Base-by-base conservation (phyloP, 2,329 filamentous ascomycete genomes). In the Pyricularia grisea region DNA sequence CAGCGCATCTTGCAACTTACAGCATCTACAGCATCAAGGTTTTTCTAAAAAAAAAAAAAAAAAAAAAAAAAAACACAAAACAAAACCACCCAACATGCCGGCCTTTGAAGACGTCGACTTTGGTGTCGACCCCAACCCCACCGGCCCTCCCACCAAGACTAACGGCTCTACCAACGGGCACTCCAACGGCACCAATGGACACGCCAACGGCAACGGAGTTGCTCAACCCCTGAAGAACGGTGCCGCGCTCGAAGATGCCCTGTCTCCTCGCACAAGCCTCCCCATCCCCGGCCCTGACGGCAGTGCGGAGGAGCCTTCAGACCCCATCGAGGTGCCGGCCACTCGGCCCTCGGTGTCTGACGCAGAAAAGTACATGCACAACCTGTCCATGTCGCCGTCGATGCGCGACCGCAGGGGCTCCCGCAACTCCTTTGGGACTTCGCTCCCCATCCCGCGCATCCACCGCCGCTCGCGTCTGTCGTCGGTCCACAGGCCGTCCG, bases 381-480 rank as follows among this genome's bases (percentile, higher is more conserved):
- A 86, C 74, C 82, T 93, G 74, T 91, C 88, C 74, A 80, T 89
- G 65, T 82, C 85, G 17, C 90, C 89, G 20, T 92, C 89, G 9
- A 87, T 87, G 82, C 88, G 83, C 78, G 87, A 90, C 72, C 83
- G 90, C 71, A 81, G 90, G 72, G 84, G 85, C 65, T 92, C 90
- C 25, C 87, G 90, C 72, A 93, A 92, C 85, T 92, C 90, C 23
- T 92, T 92, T 76, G 90, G 90, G 71, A 84, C 88, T 66, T 85
- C 89, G 25, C 85, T 93, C 20, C 90, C 90, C 68, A 93, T 93
- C 73, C 90, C 90, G 66, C 83, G 88, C 73, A 87, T 88, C 65
- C 90, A 91, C 78, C 85, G 90, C 73, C 85, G 87, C 74, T 91
- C 89, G 4, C 84, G 90, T 61, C 83, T 92, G 67, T 90, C 88